Conservation (phyloP, 805 yeast genomes). For the Nakazawaea wyomingensis region DNA sequence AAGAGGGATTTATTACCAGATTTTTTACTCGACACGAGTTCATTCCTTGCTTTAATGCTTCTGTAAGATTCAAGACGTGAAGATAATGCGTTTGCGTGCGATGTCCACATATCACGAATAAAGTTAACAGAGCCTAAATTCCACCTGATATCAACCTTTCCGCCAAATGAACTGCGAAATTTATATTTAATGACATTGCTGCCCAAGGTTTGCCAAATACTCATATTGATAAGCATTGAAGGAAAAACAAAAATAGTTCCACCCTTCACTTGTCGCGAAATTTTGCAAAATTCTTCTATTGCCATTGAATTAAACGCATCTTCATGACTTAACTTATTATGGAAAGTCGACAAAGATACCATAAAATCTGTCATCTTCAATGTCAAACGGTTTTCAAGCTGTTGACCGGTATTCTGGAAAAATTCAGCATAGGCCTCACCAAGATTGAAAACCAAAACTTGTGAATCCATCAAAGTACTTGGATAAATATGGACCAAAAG, state of each 20-base stretch:
- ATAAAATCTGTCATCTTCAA: conserved; percentile 57
- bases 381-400: conserved; percentile 51
- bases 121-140: conserved; percentile 87
- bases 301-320: conserved; percentile 33
- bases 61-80: conserved; percentile 46
- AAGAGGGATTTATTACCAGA: conserved; percentile 28
- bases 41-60: conserved; percentile 21
- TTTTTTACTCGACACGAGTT: conserved; percentile 20
- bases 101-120: conserved; percentile 87
- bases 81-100: conserved; percentile 70
- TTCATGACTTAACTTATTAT: conserved; percentile 46
- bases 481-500: conserved; percentile 72
- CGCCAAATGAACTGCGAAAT: conserved; percentile 74
- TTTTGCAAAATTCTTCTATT: conserved; percentile 50
- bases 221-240: conserved; percentile 67
- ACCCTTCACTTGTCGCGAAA: conserved; percentile 60
- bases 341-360: conserved; percentile 62
- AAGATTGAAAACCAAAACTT: conserved; percentile 60
- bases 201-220: conserved; percentile 55
- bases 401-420: conserved; percentile 40
- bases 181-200: conserved; percentile 57
- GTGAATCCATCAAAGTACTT: conserved; percentile 70
- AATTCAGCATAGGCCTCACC: conserved; percentile 51
- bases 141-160: conserved; percentile 90
- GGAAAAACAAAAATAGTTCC: conserved; percentile 83